Percentiles rank a stretch among this genome's conserved stretches.
phyloP scores from a whole-genome alignment of 2,329 filamentous ascomycete species.

The Neopestalotiopsis sp. region DNA sequence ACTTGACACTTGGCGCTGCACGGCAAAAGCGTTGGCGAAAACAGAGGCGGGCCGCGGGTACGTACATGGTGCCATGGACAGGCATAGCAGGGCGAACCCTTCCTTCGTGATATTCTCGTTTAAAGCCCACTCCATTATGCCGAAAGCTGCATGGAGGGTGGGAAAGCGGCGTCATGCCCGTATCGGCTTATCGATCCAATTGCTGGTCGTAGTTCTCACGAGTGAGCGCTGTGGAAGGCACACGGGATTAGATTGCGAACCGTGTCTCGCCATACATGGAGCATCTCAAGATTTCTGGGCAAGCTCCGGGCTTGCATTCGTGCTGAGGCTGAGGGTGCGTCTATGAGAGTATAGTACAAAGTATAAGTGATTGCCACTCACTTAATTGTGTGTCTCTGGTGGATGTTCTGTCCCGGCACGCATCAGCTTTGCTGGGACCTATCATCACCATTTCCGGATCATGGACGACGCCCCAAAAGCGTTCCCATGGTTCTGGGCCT shows the following conservation, averaged over 20 bases:
- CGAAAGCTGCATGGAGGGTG: background rate
- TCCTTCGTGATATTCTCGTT: background rate
- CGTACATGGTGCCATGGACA: background rate
- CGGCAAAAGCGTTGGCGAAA: background rate
- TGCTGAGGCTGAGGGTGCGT: constrained; percentile 8
- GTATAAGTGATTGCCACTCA: background rate
- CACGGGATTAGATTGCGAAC: background rate
- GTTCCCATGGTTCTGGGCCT: background rate
- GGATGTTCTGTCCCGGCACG: background rate
- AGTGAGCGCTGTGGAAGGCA: background rate
- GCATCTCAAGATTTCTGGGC: background rate
- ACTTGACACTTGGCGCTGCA: background rate
- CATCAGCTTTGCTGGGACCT: background rate
- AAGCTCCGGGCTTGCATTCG: background rate
- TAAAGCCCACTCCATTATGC: background rate
- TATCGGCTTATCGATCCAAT: constrained; percentile 3
- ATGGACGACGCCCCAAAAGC: background rate
- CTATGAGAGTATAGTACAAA: constrained; percentile 3
- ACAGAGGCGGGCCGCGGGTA: background rate
- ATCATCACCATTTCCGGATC: background rate
- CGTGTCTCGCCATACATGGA: background rate
- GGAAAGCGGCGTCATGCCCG: background rate
- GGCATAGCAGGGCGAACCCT: background rate
- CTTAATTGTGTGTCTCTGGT: background rate
- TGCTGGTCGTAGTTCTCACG: background rate